Conservation (phyloP, 345 rosid genomes). For the Linum tenue region DNA sequence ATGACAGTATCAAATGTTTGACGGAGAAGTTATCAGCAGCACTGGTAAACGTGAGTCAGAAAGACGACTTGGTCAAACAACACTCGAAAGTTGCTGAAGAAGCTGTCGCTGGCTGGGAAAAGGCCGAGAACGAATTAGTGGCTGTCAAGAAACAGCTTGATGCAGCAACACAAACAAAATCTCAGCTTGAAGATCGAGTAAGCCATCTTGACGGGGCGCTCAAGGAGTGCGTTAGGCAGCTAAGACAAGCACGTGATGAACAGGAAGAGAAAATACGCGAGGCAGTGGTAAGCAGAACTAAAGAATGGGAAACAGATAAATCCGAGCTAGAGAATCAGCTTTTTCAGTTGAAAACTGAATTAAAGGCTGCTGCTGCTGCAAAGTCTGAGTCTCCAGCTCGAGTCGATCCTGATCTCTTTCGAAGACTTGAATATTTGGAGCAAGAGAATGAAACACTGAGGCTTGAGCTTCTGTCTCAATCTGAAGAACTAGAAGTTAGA, state of each 20-base stretch:
- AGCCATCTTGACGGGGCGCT: conserved; percentile 86
- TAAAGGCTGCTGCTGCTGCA: conserved; percentile 18
- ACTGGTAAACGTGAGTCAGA: conserved; percentile 65
- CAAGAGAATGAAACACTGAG: conserved; percentile 53
- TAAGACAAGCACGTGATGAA: conserved; percentile 75
- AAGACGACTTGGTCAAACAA: conserved; percentile 83
- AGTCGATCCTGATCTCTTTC: conserved; percentile 26
- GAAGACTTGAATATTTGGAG: conserved; percentile 47
- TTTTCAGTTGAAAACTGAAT: conserved; percentile 32
- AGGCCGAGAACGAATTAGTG: conserved; percentile 66
- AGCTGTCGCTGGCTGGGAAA: conserved; percentile 99
- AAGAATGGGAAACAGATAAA: conserved; percentile 48
- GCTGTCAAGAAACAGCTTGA: conserved; percentile 61
- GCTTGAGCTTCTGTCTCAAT: conserved; percentile 45
- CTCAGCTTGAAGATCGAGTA: conserved; percentile 57
- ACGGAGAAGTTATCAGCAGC: conserved; percentile 79
- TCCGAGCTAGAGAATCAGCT: conserved; percentile 44
- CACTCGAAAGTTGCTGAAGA: conserved; percentile 95
- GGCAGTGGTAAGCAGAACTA: conserved; percentile 35
- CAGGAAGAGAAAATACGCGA: conserved; percentile 57
- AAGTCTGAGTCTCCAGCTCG: conserved; percentile 15
- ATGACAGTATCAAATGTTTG: conserved; percentile 38
- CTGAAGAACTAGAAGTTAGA: conserved; percentile 70
- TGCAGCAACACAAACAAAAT: conserved; percentile 34
- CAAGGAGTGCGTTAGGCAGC: conserved; percentile 90